Evolutionary conservation across 129 eudicot species (phyloP).

Genomic region (Flaveria sonorensis): DNA sequence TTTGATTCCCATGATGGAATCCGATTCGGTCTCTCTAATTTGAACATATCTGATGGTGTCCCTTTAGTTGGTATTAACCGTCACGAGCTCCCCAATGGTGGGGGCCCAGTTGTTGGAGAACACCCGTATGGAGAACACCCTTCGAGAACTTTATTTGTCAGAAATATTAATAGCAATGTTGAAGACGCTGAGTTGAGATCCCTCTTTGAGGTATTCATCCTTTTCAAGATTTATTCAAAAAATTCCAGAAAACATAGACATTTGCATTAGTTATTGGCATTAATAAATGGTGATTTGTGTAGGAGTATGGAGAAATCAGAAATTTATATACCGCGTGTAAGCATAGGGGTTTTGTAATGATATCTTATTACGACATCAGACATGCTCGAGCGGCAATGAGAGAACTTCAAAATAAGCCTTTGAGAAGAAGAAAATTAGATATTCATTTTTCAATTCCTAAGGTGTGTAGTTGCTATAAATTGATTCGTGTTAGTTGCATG

Average conservation of each 20-base stretch:
- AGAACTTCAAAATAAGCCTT: conserved; percentile 77
- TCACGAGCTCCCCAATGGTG: conserved; percentile 50
- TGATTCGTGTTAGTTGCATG: not conserved
- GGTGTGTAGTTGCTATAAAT: conserved; percentile 40
- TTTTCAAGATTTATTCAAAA: not conserved
- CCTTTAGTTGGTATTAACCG: conserved; percentile 43
- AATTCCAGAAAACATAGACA: not conserved
- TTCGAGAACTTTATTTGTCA: conserved; percentile 85
- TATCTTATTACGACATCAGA: conserved; percentile 88
- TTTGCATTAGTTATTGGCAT: not conserved
- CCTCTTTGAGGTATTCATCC: conserved; percentile 73
- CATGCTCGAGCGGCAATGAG: conserved; percentile 94
- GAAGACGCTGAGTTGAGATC: conserved; percentile 76
- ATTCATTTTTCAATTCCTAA: conserved; percentile 97
- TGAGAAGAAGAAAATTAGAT: conserved; percentile 87
- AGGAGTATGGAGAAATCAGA: conserved; percentile 93
- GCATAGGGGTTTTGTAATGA: conserved; percentile 98
- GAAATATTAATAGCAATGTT: conserved; percentile 91
- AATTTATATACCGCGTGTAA: conserved; percentile 89
- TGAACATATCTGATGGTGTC: conserved; percentile 56
- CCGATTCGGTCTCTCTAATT: conserved; percentile 46
- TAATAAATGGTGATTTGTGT: conserved; percentile 25
- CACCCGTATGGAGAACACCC: conserved; percentile 98
- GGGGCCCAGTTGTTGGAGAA: conserved; percentile 71
- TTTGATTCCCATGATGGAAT: conserved; percentile 56